Evolutionary conservation across 805 yeast species (phyloP).

Genomic region (Yamadazyma insecticola): DNA sequence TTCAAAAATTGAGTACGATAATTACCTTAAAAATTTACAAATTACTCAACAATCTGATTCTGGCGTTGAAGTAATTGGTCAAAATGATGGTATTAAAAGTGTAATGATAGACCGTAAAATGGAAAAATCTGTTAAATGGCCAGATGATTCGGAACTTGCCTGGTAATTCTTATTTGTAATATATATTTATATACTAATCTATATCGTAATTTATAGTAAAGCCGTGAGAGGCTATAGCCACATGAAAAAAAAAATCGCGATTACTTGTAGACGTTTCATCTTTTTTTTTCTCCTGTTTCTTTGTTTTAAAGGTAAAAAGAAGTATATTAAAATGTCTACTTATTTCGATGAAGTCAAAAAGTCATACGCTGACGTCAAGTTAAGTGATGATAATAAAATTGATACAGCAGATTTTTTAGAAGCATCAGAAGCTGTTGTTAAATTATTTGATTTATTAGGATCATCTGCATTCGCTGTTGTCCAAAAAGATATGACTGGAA

Average conservation of each 20-base stretch:
- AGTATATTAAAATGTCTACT: slow-evolving; percentile 50
- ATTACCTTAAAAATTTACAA: slow-evolving; percentile 10
- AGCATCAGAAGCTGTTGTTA: slow-evolving; percentile 80
- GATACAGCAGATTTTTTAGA: slow-evolving; percentile 72
- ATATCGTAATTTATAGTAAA: too few relatives aligned
- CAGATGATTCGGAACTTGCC: too few relatives aligned
- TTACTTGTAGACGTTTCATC: too few relatives aligned
- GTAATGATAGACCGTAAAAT: too few relatives aligned
- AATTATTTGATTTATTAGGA: slow-evolving; percentile 78
- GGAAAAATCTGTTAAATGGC: too few relatives aligned
- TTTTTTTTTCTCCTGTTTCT: too few relatives aligned
- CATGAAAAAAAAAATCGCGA: too few relatives aligned
- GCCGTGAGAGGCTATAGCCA: too few relatives aligned
- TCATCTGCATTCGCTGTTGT: slow-evolving; percentile 82
- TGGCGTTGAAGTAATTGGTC: slow-evolving; percentile 21
- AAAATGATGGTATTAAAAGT: too few relatives aligned
- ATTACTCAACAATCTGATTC: slow-evolving; percentile 6
- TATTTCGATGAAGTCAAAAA: slow-evolving; percentile 76
- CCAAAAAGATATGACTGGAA: slow-evolving; percentile 84
- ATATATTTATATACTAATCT: too few relatives aligned
- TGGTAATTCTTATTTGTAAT: too few relatives aligned
- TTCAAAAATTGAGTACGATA: slow-evolving; percentile 22
- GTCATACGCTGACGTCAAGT: slow-evolving; percentile 72
- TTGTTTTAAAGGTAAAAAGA: too few relatives aligned
- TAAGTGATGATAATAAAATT: slow-evolving; percentile 52